Evolutionary conservation across 1,284 basidiomycete genomes (phyloP), one percentile per base, ranked within the genome.

Genomic region (Cutaneotrichosporon sp.): DNA sequence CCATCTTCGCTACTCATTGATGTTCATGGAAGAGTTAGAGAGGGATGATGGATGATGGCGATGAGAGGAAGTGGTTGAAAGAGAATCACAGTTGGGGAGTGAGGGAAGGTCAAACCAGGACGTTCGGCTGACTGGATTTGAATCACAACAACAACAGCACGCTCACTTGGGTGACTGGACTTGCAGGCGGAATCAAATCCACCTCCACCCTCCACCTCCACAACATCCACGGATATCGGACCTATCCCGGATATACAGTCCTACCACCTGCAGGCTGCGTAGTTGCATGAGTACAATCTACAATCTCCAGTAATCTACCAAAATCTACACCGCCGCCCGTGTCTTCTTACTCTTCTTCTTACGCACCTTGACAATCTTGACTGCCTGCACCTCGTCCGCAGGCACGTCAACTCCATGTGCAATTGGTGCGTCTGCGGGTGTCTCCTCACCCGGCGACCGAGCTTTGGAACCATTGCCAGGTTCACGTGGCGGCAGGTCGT

Each of bases 311-410:
- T 20, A 20, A n/a, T 11, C n/a, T 19, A 20, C 19, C n/a, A 5
- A 10, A 10, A 17, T 38, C 17, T 45, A 41, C 47, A 37, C 52
- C 38, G 50, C 54, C 19, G 58, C 54, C 8, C 53, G 27, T 20
- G 42, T 51, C 59, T 67, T 68, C 63, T 69, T 66, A 7, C 22
- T 41, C 54, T 57, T 64, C 54, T 74, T 74, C 50, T 66, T 54
- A 60, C 68, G 70, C 4, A 72, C 69, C 46, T 67, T 69, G 14
- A 71, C 67, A 5, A 71, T 66, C 45, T 67, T 69, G n/a, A 74
- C 69, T 3, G 69, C 67, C 55, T 71, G 58, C 4, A 67, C 61
- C 41, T 68, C 62, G 25, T 58, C 61, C 3, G 60, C 54, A 5
- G 64, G 51, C 2, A 59, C 57, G 10, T 63, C 66, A 7, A 59